Conservation (phyloP, 176 grass and related monocot genomes). For the Avena atlantica region DNA sequence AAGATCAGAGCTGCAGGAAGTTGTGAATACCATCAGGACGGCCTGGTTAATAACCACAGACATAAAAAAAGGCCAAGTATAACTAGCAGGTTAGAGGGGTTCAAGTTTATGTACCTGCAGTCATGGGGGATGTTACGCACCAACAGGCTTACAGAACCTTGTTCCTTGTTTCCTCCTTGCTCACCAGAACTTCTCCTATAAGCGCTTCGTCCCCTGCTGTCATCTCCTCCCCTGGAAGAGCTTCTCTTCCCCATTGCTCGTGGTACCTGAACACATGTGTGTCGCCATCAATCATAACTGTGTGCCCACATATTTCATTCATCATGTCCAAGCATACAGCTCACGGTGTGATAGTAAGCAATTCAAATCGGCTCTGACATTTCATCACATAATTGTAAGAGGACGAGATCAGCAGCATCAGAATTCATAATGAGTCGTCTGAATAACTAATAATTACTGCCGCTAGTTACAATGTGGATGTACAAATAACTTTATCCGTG, state of each 20-base stretch:
- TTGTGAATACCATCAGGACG: not conserved
- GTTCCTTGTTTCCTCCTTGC: constrained; percentile 51
- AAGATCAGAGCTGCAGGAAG: constrained; percentile 60
- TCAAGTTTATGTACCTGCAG: constrained; percentile 51
- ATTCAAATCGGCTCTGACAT: not conserved
- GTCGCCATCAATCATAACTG: not conserved
- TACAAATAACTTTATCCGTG: not conserved
- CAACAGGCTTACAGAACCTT: constrained; percentile 66
- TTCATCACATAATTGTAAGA: not conserved
- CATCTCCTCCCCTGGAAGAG: constrained; percentile 58
- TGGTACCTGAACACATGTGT: not conserved
- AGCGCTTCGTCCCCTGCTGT: constrained; percentile 58
- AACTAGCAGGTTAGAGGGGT: not conserved
- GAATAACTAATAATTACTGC: constrained; percentile 7
- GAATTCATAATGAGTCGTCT: not conserved
- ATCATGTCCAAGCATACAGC: not conserved
- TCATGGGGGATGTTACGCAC: constrained; percentile 79
- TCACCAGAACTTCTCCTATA: constrained; percentile 59
- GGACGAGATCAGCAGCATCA: not conserved
- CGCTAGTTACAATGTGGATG: not conserved
- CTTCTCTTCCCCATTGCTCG: constrained; percentile 75
- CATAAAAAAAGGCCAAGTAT: not conserved
- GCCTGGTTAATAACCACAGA: not conserved
- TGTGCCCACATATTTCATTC: not conserved
- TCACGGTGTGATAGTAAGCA: not conserved